These are phyloP conservation scores for Zanthoxylum bungeanum DNA, from an alignment of 345 rosid species.

Conservation along the genomic window DNA sequence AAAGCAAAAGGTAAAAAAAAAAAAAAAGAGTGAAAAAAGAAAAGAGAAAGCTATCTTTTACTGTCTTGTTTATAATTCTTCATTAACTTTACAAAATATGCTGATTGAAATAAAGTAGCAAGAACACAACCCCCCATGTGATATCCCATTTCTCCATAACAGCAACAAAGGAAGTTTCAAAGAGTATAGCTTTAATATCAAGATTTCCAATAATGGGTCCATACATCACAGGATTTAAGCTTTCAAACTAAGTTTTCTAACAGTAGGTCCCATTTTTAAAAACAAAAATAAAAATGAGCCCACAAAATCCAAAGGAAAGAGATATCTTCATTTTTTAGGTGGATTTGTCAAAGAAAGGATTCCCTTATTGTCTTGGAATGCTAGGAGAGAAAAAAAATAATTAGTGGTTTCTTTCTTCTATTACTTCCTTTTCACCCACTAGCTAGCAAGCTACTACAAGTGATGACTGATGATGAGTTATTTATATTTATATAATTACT, in stretches of 20 bases:
- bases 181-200: constrained; percentile 34
- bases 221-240: constrained; percentile 29
- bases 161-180: constrained; percentile 32
- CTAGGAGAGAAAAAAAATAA: constrained; percentile 19
- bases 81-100: constrained; percentile 27
- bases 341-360: constrained; percentile 33
- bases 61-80: constrained; percentile 32
- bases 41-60: constrained; percentile 39
- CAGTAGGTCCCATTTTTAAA: constrained; percentile 32
- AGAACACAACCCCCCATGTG: constrained; percentile 37
- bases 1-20: constrained; percentile 19
- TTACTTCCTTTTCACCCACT: constrained; percentile 26
- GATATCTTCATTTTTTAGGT: constrained; percentile 44
- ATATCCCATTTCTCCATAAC: constrained; percentile 35
- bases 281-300: constrained; percentile 31
- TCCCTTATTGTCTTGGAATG: constrained; percentile 27
- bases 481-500: constrained; percentile 38
- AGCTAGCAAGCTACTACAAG: constrained; percentile 15
- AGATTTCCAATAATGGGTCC: constrained; percentile 47
- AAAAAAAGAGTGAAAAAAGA: constrained; percentile 20
- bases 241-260: constrained; percentile 41
- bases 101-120: constrained; percentile 27
- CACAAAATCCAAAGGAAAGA: constrained; percentile 65
- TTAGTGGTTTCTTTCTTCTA: constrained; percentile 11
- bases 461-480: too few species aligned